Percentiles rank a stretch among this genome's conserved stretches.
Conservation (phyloP, 306 rosid species). For the Dalbergia oliveri region DNA sequence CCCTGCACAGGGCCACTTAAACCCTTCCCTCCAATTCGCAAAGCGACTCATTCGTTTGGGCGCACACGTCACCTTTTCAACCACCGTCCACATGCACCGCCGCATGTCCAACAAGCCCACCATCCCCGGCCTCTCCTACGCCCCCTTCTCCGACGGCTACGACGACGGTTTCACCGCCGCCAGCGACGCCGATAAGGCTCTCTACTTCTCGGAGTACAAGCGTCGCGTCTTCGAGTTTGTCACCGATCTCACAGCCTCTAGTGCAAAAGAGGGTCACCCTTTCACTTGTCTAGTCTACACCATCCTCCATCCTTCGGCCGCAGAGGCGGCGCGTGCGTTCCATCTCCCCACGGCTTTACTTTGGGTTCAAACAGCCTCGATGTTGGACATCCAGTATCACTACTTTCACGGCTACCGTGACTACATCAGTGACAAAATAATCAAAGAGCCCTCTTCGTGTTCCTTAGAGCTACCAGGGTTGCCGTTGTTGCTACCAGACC, state of each 20-base stretch:
- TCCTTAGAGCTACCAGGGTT: slow-evolving; percentile 42
- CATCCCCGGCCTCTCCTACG: slow-evolving; percentile 37
- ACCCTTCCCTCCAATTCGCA: slow-evolving; percentile 58
- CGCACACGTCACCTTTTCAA: slow-evolving; percentile 50
- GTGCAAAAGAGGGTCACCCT: slow-evolving; percentile 38
- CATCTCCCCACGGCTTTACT: slow-evolving; percentile 42
- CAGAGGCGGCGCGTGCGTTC: slow-evolving; percentile 40
- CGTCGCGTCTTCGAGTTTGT: slow-evolving; percentile 49
- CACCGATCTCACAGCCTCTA: slow-evolving; percentile 33
- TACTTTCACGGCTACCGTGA: slow-evolving; percentile 50
- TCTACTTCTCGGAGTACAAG: slow-evolving; percentile 23
- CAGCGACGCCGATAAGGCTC: neutral
- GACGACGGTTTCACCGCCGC: slow-evolving; percentile 31
- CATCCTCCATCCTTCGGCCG: slow-evolving; percentile 45
- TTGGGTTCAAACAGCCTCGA: slow-evolving; percentile 52
- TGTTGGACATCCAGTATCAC: slow-evolving; percentile 43
- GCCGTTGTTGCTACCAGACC: neutral
- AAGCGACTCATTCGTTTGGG: slow-evolving; percentile 47
- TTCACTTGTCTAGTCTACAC: slow-evolving; percentile 55
- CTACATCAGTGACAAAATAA: slow-evolving; percentile 1
- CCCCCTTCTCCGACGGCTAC: slow-evolving; percentile 56
- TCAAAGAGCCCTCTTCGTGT: neutral
- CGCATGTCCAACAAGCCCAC: slow-evolving; percentile 32
- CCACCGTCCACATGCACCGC: slow-evolving; percentile 41
- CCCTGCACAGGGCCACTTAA: slow-evolving; percentile 59